These are phyloP conservation scores for Sequoiadendron giganteum DNA, from an alignment of 75 land plant genomes.

Conservation along the genomic window DNA sequence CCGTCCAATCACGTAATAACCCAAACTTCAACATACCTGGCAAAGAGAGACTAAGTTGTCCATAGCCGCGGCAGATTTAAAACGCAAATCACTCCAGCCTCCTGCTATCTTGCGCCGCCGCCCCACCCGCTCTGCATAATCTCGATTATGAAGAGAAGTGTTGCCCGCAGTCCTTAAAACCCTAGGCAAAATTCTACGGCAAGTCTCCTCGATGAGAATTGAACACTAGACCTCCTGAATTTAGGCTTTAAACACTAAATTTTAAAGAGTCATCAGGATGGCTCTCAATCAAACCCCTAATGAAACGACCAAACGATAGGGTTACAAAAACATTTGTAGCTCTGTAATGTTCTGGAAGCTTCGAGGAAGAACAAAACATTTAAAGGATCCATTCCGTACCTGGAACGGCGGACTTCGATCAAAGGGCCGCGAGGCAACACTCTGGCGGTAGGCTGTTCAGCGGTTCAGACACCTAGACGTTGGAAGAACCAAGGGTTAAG, in stretches of 20 bases:
- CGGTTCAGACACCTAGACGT: neutral
- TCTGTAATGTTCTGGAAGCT: neutral
- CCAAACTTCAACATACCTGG: neutral
- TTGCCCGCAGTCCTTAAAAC: neutral
- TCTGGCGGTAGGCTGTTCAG: neutral
- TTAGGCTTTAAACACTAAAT: neutral
- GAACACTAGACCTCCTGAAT: neutral
- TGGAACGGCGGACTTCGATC: neutral
- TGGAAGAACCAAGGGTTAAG: neutral
- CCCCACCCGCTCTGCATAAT: neutral
- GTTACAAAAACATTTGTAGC: neutral
- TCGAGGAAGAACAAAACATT: neutral
- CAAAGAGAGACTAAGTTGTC: constrained; percentile 1
- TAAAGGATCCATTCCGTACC: neutral
- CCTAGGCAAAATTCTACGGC: neutral
- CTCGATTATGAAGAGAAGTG: neutral
- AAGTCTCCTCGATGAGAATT: neutral
- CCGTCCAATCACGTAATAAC: neutral
- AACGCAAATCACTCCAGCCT: neutral
- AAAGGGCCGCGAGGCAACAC: neutral
- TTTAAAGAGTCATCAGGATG: neutral
- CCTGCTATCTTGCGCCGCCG: neutral
- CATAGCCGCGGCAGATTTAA: neutral
- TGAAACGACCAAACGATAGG: neutral
- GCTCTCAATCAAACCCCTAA: neutral